A percentile compares a stretch with the other conserved stretches of the same genome.
phyloP scores from a whole-genome alignment of 805 yeast genomes.

The Wickerhamiella bombiphila region DNA sequence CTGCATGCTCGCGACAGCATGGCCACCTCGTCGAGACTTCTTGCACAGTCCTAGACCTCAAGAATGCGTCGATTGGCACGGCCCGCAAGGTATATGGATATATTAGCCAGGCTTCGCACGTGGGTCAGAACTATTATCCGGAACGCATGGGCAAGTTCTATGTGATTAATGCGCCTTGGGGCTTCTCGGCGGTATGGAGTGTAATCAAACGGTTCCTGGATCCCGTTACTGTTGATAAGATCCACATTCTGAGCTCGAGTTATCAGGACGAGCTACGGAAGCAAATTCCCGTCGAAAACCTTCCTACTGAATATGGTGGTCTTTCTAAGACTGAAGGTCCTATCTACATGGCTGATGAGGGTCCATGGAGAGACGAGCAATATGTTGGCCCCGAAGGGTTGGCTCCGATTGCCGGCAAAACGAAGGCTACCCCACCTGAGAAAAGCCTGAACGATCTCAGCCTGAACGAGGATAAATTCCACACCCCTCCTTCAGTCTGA shows the following conservation, averaged over 20 bases:
- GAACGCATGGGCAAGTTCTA: slow-evolving; percentile 99
- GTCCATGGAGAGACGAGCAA: slow-evolving; percentile 92
- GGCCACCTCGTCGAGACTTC: slow-evolving; percentile 82
- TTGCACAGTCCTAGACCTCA: slow-evolving; percentile 88
- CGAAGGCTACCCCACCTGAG: neutral
- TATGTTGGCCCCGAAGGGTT: slow-evolving; percentile 92
- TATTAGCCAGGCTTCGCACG: slow-evolving; percentile 82
- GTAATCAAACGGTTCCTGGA: slow-evolving; percentile 87
- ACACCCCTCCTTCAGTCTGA: too few relatives aligned
- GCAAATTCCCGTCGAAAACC: slow-evolving; percentile 86
- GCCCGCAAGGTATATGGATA: slow-evolving; percentile 77
- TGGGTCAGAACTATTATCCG: slow-evolving; percentile 96
- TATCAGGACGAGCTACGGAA: slow-evolving; percentile 73
- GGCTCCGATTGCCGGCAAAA: slow-evolving; percentile 40
- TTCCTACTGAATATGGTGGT: slow-evolving; percentile 89
- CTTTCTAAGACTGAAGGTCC: slow-evolving; percentile 48
- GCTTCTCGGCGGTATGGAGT: slow-evolving; percentile 86
- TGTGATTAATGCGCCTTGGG: slow-evolving; percentile 92
- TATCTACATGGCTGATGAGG: slow-evolving; percentile 73
- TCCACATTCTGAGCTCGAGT: slow-evolving; percentile 67
- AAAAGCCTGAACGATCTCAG: neutral
- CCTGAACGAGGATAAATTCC: too few relatives aligned
- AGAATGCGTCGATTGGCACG: slow-evolving; percentile 76
- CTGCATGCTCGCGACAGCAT: slow-evolving; percentile 80
- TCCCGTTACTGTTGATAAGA: slow-evolving; percentile 93